Percentiles rank a stretch among this genome's conserved stretches.
These are phyloP conservation scores for Salvia splendens DNA, from an alignment of 257 asterid genomes.

Conservation along the genomic window DNA sequence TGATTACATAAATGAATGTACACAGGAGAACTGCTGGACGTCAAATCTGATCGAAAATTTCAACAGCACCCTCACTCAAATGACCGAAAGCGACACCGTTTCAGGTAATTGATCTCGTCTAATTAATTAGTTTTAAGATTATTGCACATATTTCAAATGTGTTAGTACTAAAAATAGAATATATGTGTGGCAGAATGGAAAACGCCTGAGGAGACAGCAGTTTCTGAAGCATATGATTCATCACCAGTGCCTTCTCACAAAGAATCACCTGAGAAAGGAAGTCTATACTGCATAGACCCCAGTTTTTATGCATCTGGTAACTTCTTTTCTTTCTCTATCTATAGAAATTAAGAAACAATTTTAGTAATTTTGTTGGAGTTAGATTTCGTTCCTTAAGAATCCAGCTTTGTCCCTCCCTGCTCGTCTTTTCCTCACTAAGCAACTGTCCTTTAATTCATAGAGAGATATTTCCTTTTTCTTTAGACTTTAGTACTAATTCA, in stretches of 20 bases:
- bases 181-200: conserved; percentile 36
- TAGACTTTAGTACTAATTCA: conserved; percentile 28
- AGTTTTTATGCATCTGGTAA: conserved; percentile 46
- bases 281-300: conserved; percentile 49
- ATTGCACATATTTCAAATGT: background rate
- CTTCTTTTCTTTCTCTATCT: background rate
- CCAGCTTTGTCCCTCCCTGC: conserved; percentile 31
- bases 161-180: background rate
- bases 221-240: conserved; percentile 44
- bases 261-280: conserved; percentile 42
- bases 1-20: too few species aligned
- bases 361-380: background rate
- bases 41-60: conserved; percentile 43
- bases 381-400: conserved; percentile 21
- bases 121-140: too few species aligned
- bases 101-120: conserved; percentile 1
- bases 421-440: conserved; percentile 36
- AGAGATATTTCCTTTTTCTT: background rate
- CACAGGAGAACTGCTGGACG: conserved; percentile 40
- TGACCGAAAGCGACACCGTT: background rate
- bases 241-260: conserved; percentile 46
- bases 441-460: conserved; percentile 26
- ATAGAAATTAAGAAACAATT: background rate
- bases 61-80: conserved; percentile 21
- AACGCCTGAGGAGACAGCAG: conserved; percentile 44